phyloP scores from a whole-genome alignment of 2,329 filamentous ascomycete species.

The Cladorrhinum sp. region DNA sequence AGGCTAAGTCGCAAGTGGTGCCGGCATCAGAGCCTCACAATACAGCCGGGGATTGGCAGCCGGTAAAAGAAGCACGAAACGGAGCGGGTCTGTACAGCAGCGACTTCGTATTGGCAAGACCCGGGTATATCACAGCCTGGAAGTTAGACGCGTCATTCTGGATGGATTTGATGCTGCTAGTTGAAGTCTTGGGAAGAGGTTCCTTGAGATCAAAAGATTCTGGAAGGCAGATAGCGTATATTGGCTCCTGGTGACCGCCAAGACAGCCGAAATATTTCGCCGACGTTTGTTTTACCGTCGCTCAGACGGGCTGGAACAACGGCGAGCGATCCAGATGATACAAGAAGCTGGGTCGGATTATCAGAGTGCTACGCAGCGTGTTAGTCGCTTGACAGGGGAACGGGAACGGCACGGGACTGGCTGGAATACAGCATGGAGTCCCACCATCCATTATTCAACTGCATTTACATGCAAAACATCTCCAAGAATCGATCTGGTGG shows the following conservation, averaged over 20 bases:
- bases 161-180: not conserved
- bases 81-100: slow-evolving; percentile 16
- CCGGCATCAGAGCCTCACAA: slow-evolving; percentile 25
- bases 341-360: slow-evolving; percentile 10
- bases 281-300: slow-evolving; percentile 11
- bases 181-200: slow-evolving; percentile 10
- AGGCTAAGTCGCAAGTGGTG: slow-evolving; percentile 10
- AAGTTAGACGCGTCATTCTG: slow-evolving; percentile 15
- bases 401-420: slow-evolving; percentile 11
- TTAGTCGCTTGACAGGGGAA: slow-evolving; percentile 4
- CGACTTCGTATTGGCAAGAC: slow-evolving; percentile 6
- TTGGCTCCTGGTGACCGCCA: slow-evolving; percentile 12
- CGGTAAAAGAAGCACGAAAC: slow-evolving; percentile 22
- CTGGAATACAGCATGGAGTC: not conserved
- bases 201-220: slow-evolving; percentile 17
- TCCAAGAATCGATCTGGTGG: not conserved
- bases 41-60: slow-evolving; percentile 19
- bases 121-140: slow-evolving; percentile 21
- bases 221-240: slow-evolving; percentile 18
- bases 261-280: slow-evolving; percentile 21
- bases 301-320: slow-evolving; percentile 10
- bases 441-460: not conserved
- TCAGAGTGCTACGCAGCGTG: slow-evolving; percentile 1
- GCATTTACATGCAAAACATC: not conserved
- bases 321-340: slow-evolving; percentile 6